Evolutionary conservation across 2,329 filamentous ascomycete species (phyloP), one percentile per base, ranked within the genome.

Genomic region (Monosporascus sp.): DNA sequence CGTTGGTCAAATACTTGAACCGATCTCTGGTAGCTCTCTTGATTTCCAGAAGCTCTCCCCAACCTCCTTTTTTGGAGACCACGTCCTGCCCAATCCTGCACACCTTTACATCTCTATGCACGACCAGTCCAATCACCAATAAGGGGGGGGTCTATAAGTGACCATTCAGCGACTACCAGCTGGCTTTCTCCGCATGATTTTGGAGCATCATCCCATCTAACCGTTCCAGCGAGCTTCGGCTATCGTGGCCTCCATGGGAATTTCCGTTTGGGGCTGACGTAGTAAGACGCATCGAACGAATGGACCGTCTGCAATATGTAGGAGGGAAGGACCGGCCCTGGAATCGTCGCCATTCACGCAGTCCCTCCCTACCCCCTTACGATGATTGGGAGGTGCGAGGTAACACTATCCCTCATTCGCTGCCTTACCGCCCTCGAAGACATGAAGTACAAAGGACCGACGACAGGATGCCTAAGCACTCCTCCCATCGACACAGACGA

Each of bases 101-200:
- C 59, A 60, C 63, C 61, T 55, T 53, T 60, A 57, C 8, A 46
- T 42, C 59, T 62, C 63, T 61, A 62, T 65, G 65, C 61, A 67
- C 59, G 50, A 47, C 45, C 56, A 57, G 56, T 47, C 66, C 66
- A 67, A 68, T 68, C 64, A 67, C 57, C 60, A 52, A 57, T 51
- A 53, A 53, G 51, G 51, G 44, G 44, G 58, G 55, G 53, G 57
- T 55, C 58, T 60, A 60, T 59, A 60, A 54, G 52, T 60, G 62
- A 60, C 66, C 66, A 68, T 62, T 68, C 64, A 68, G 56, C 60
- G 62, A 55, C 60, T 57, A 63, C 65, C 66, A 68, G 65, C 64
- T 68, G 66, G 63, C 65, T 55, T 45, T 54, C 58, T 63, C 64
- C 57, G 54, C 59, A 62, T 60, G 58, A 61, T 60, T 61, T 55